phyloP scores from a whole-genome alignment of 768 basidiomycete genomes.

The Lactarius indigo region DNA sequence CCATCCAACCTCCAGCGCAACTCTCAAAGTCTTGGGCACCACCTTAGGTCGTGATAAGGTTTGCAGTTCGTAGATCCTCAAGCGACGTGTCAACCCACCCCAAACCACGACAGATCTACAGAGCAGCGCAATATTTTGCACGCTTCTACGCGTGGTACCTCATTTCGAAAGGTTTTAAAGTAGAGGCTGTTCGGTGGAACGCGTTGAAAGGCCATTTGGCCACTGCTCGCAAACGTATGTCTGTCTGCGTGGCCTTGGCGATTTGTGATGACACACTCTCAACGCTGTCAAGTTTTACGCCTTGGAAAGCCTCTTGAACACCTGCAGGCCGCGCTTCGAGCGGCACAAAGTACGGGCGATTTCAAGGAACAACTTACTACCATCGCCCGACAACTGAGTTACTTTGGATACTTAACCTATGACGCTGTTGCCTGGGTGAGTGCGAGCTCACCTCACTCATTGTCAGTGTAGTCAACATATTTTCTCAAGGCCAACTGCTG shows the following conservation, averaged over 20 bases:
- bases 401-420: constrained; percentile 82
- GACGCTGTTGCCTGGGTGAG: constrained; percentile 87
- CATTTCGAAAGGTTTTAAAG: constrained; percentile 62
- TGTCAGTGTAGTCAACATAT: background rate
- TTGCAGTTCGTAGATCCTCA: constrained; percentile 21
- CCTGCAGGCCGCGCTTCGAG: constrained; percentile 82
- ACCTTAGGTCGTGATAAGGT: constrained; percentile 93
- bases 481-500: constrained; percentile 52
- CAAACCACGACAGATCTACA: constrained; percentile 59
- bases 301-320: constrained; percentile 94
- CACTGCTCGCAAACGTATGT: constrained; percentile 75
- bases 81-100: background rate
- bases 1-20: constrained; percentile 75
- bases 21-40: constrained; percentile 73
- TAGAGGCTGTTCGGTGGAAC: constrained; percentile 71
- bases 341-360: constrained; percentile 51
- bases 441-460: constrained; percentile 1
- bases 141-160: constrained; percentile 87
- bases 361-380: constrained; percentile 71
- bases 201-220: constrained; percentile 85
- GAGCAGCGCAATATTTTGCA: constrained; percentile 86
- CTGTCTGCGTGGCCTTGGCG: background rate
- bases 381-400: constrained; percentile 79
- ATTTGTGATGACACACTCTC: background rate
- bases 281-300: constrained; percentile 71